Conservation (phyloP, 129 eudicot species). For the Flaveria linearis region DNA sequence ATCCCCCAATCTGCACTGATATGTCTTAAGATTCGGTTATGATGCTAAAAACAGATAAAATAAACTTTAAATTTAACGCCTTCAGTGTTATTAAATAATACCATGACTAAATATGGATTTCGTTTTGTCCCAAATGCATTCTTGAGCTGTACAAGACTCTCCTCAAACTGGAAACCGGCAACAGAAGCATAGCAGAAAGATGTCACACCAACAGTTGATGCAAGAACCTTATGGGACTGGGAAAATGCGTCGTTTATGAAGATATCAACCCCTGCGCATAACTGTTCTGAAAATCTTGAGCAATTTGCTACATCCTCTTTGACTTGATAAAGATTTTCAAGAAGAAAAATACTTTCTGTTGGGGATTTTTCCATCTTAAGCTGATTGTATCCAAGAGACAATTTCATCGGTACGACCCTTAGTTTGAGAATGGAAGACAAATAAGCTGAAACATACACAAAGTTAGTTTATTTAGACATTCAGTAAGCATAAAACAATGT, state of each 20-base stretch:
- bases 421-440: slow-evolving; percentile 60
- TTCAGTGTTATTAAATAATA: slow-evolving; percentile 28
- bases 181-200: slow-evolving; percentile 57
- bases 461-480: neutral
- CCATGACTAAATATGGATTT: slow-evolving; percentile 68
- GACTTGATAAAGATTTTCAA: slow-evolving; percentile 57
- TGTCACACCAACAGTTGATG: slow-evolving; percentile 86
- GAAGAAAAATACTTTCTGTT: slow-evolving; percentile 43
- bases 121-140: slow-evolving; percentile 37
- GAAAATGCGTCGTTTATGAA: slow-evolving; percentile 79
- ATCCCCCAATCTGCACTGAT: slow-evolving; percentile 72
- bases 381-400: slow-evolving; percentile 22
- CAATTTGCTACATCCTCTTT: slow-evolving; percentile 68
- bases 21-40: slow-evolving; percentile 12
- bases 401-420: slow-evolving; percentile 51
- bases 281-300: slow-evolving; percentile 52
- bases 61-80: neutral
- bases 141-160: slow-evolving; percentile 56
- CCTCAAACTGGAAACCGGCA: slow-evolving; percentile 87
- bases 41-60: neutral
- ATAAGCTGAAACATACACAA: slow-evolving; percentile 44
- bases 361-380: slow-evolving; percentile 25
- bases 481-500: neutral
- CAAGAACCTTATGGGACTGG: slow-evolving; percentile 75
- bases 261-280: slow-evolving; percentile 74